Evolutionary conservation across 2,329 filamentous ascomycete genomes (phyloP), one percentile per base, ranked within the genome.

Genomic region (Hypoxylon sp.): DNA sequence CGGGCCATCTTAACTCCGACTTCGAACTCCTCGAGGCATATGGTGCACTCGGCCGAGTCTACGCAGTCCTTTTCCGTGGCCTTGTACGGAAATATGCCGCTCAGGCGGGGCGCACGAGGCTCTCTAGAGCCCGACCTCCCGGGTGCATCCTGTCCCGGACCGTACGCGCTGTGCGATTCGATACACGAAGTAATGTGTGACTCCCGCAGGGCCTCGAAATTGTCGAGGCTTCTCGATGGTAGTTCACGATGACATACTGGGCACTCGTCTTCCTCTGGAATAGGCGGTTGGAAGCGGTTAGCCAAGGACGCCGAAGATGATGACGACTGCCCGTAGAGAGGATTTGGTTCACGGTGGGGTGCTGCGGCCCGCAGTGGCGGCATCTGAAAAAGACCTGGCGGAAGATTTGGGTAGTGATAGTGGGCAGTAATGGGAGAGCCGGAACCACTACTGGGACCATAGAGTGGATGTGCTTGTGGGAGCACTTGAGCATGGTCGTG

Each of bases 201-300:
- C 66, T 86, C 84, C 26, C 86, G 80, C 10, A 83, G 74, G 2
- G 72, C 63, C 66, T 88, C 84, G 53, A 76, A 84, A 59, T 86
- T 79, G 1, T 79, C 72, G 2, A 87, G 76, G 3, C 71, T 72
- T 15, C 79, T 77, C 1, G 84, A 81, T 0, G 90, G 89, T 3
- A 92, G 79, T 73, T 92, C 88, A 31, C 79, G 75, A 68, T 90
- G 89, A 67, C 90, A 94, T 40, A 93, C 83, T 0, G 90, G 90
- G 60, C 90, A 94, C 67, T 91, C 88, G 69, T 93, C 90, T 69
- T 92, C 90, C 70, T 93, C 90, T 4, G 81, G 78, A 67, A 83
- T 80, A 3, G 75, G 78, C 21, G 71, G 72, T 1, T 72, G 58
- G 6, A 70, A 70, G 17, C 70, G 58, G 38, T 71, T 66, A 38